These are phyloP conservation scores for Boletus bicolor DNA, from an alignment of 768 basidiomycete genomes.

Conservation along the genomic window DNA sequence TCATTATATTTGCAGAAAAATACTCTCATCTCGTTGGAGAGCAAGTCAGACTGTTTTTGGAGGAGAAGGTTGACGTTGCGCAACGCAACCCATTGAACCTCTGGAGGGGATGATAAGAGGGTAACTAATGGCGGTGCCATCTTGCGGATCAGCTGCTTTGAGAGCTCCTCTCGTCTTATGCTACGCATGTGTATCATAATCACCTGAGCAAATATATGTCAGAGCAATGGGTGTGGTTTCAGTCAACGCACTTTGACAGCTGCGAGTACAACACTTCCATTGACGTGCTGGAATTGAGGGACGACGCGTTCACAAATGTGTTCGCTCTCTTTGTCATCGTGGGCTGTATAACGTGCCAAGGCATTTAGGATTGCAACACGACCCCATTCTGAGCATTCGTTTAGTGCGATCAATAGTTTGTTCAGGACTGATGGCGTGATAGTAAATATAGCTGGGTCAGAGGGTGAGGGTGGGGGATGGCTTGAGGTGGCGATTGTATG, in stretches of 20 bases:
- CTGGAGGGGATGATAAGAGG: constrained; percentile 91
- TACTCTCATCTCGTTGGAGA: constrained; percentile 96
- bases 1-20: constrained; percentile 99
- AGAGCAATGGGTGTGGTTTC: background rate
- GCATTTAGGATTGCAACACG: constrained; percentile 90
- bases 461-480: constrained; percentile 49
- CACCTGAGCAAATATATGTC: constrained; percentile 48
- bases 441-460: constrained; percentile 67
- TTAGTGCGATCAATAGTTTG: constrained; percentile 91
- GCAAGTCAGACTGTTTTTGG: constrained; percentile 86
- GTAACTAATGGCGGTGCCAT: constrained; percentile 98
- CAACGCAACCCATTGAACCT: constrained; percentile 97
- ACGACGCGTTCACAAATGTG: constrained; percentile 98
- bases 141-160: constrained; percentile 84
- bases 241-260: constrained; percentile 74
- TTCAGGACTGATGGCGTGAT: constrained; percentile 82
- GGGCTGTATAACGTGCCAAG: constrained; percentile 75
- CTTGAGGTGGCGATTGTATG: constrained; percentile 62
- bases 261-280: constrained; percentile 93
- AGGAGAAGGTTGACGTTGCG: constrained; percentile 95
- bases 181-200: constrained; percentile 96
- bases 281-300: constrained; percentile 97
- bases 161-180: constrained; percentile 77
- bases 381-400: constrained; percentile 99
- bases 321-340: constrained; percentile 93